Conservation (phyloP, 2,329 filamentous ascomycete species). For the Bipolaris cookei region DNA sequence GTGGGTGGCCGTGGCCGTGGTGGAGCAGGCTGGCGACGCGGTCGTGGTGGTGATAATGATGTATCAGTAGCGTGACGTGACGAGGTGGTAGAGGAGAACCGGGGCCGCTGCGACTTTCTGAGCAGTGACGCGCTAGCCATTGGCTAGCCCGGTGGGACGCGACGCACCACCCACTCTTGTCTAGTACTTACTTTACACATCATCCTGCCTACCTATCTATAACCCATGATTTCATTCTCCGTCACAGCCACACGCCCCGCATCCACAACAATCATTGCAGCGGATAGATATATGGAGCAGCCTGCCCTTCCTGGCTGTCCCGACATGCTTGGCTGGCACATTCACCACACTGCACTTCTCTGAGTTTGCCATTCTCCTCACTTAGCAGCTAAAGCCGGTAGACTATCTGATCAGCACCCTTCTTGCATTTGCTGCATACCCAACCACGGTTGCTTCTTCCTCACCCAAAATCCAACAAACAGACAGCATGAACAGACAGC, state of each 20-base stretch:
- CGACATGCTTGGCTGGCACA: background rate
- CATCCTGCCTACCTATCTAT: background rate
- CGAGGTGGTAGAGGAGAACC: slow-evolving; percentile 15
- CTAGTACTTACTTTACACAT: slow-evolving; percentile 4
- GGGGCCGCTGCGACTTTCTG: slow-evolving; percentile 15
- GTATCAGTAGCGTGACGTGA: slow-evolving; percentile 6
- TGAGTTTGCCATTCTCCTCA: background rate
- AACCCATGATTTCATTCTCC: no score
- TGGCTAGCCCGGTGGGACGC: slow-evolving; percentile 18
- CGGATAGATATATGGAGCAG: no score
- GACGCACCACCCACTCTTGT: slow-evolving; percentile 15
- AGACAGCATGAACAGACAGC: slow-evolving; percentile 46
- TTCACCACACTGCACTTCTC: background rate
- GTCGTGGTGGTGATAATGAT: slow-evolving; percentile 20
- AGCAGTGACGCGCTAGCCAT: slow-evolving; percentile 29
- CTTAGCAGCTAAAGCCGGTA: background rate
- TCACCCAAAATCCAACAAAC: background rate
- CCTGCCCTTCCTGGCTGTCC: background rate
- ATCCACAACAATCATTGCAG: background rate
- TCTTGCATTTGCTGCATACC: background rate
- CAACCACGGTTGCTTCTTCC: background rate
- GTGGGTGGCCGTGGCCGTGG: slow-evolving; percentile 10
- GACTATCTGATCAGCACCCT: background rate
- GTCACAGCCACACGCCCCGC: background rate
- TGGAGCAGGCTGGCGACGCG: slow-evolving; percentile 21